Evolutionary conservation across 78 protist genomes (phyloP), one percentile per base, ranked within the genome.

Genomic region (Monocercomonoides exilis): DNA sequence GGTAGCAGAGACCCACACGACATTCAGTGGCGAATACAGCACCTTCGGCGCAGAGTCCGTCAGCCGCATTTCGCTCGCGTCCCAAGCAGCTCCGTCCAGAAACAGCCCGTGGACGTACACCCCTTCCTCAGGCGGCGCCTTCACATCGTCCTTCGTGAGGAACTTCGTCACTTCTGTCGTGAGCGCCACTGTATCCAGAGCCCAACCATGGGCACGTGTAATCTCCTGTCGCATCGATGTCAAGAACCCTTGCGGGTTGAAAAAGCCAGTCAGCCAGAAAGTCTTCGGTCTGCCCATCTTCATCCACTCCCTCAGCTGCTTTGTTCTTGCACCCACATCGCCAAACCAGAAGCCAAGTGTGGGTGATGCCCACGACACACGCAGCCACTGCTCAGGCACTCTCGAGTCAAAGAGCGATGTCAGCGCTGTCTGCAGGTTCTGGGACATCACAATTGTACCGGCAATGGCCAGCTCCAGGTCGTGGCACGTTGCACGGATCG

Each of bases 11-110:
- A 94, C 87, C 43, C 70, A 46, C 80, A 95, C n/a, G 41, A 94
- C 89, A 32, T 96, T 96, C 45, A 95, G 81, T 45, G 43, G 79
- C 29, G 45, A 36, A 80, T 32, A 87, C 46, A 91, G 89, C 29
- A 87, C 93, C 88, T 91, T 93, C 21, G 95, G 92, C 0, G 46
- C 84, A 4, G 93, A 54, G 80, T 94, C 96, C 36, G 41, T 54
- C 21, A 95, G 90, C 29, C 38, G 2, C 35, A 46, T 38, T 6
- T 46, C 42, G 41, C 5, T 36, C 92, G 46, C 64, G 91, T 92
- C 91, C 96, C 96, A 96, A 1, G 77, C 41, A 45, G 92, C 92
- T 6, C 98, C 98, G 2, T 96, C 98, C 3, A 96, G 88, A 88
- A 43, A 87, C 43, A 96, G 91, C 29, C 98, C 98, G 41, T 91